Base-by-base conservation (phyloP, 768 basidiomycete species). In the Hericium rajendrae region DNA sequence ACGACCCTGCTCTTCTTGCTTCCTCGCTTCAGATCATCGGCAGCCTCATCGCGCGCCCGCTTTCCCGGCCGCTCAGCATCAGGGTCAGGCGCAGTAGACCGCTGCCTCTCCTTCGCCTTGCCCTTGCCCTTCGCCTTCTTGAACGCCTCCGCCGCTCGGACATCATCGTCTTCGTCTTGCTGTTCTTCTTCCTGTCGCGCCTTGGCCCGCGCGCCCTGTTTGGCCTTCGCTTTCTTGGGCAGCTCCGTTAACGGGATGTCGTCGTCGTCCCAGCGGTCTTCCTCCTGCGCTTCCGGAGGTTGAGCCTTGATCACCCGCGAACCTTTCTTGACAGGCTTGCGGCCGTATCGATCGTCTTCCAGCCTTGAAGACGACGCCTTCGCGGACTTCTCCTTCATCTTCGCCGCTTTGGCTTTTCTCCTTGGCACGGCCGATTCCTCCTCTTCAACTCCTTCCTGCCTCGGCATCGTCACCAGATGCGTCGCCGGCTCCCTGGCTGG, bases 391-490 rank as follows among this genome's bases (percentile, higher is more conserved):
- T 16, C 9, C 49, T 9, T 26, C 22, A 2, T 24, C 49, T 26
- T 11, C 49, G 49, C 9, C 28, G 22, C 49, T 12, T 22, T 50
- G 32, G 10, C 16, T 49, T 67, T 62, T 66, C 72, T 78, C 66
- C 55, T 61, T 60, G 84, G 84, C 55, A 79, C 67, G 56, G 64
- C 66, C 56, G 68, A 46, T 66, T 73, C 67, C 4, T 81, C 82
- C 0, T 84, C 78, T 5, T 46, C 41, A 3, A 2, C 28, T 4
- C 4, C 32, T 32, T 32, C 32, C 32, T 32, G 32, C 9, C 4
- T 32, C 32, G 32, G 1, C 9, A 6, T 32, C 0, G 32, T 2
- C 32, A 32, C 32, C 32, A 32, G 0, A 32, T 1, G 4, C 8
- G 26, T 26, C 26, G 32, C 32, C 9, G 32, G 1, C 6, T 32